Evolutionary conservation across 2,329 filamentous ascomycete species (phyloP), one percentile per base, ranked within the genome.

Genomic region (Pseudogymnoascus sp.): DNA sequence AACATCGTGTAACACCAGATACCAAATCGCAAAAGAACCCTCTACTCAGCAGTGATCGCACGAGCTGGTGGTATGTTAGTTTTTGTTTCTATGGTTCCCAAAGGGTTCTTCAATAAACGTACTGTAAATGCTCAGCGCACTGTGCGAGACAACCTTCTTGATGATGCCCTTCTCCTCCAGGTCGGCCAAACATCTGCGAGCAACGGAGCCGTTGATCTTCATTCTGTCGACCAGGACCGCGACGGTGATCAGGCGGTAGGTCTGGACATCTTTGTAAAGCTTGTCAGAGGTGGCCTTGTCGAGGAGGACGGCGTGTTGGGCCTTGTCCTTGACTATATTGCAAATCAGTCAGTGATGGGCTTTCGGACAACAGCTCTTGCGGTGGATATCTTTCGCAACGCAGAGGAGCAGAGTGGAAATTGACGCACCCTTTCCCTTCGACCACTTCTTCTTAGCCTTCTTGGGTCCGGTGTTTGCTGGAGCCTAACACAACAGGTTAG

Each of bases 221-320:
- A 99, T 86, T 79, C 94, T 87, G 81, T 99, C 94, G 85, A 99
- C 94, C 74, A 99, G 91, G 72, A 90, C 92, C 74, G 94, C 92
- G 74, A 97, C 89, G 75, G 94, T 97, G 81, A 99, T 91, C 78
- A 99, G 91, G 75, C 94, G 91, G 89, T 97, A 99, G 67, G 94
- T 96, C 81, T 97, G 94, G 73, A 99, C 95, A 85, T 99, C 94
- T 85, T 99, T 99, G 85, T 96, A 89, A 78, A 99, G 91, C 84
- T 95, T 96, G 81, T 99, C 94, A 70, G 88, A 89, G 75, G 88
- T 96, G 80, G 82, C 76, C 87, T 99, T 99, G 84, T 99, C 94
- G 81, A 99, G 90, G 75, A 97, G 84, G 79, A 99, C 94, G 79
- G 89, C 90, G 86, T 99, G 94, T 79, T 97, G 89, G 80, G 94